Percentiles rank a stretch among this genome's conserved stretches.
Conservation (phyloP, 2,329 filamentous ascomycete genomes). For the Parafenestella ontariensis region DNA sequence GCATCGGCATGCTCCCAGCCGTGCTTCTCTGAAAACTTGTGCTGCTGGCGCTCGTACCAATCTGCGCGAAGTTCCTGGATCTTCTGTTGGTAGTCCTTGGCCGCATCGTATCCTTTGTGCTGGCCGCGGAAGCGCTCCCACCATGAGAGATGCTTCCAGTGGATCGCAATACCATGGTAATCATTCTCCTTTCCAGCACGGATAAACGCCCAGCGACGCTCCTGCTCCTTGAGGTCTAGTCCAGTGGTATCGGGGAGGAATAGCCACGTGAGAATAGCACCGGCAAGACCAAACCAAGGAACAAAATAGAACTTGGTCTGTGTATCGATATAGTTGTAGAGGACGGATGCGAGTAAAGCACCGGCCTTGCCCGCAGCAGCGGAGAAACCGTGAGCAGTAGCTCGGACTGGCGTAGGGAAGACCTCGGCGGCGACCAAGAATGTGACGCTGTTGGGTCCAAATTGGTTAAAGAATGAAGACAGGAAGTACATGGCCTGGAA, state of each 20-base stretch:
- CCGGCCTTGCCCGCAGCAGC: constrained; percentile 89
- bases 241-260: constrained; percentile 98
- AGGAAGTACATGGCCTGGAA: constrained; percentile 99
- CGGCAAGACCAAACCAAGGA: constrained; percentile 91
- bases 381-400: constrained; percentile 93
- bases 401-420: constrained; percentile 93
- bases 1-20: constrained; percentile 34
- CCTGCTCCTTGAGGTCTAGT: constrained; percentile 95
- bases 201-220: constrained; percentile 90
- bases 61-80: constrained; percentile 77
- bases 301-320: constrained; percentile 89
- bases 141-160: constrained; percentile 83
- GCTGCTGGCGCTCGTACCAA: constrained; percentile 63
- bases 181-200: constrained; percentile 77
- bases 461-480: constrained; percentile 98
- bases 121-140: constrained; percentile 85
- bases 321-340: constrained; percentile 93
- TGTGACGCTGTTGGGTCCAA: constrained; percentile 93
- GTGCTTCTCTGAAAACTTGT: constrained; percentile 50
- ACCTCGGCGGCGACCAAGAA: constrained; percentile 96
- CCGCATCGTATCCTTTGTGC: constrained; percentile 81
- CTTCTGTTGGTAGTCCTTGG: constrained; percentile 81
- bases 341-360: constrained; percentile 82
- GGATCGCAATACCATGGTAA: constrained; percentile 92
- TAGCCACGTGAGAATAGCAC: constrained; percentile 80